Percentiles rank a stretch among this genome's conserved stretches.
phyloP scores from a whole-genome alignment of 1,284 basidiomycete species.

The Farysia itapuensis region DNA sequence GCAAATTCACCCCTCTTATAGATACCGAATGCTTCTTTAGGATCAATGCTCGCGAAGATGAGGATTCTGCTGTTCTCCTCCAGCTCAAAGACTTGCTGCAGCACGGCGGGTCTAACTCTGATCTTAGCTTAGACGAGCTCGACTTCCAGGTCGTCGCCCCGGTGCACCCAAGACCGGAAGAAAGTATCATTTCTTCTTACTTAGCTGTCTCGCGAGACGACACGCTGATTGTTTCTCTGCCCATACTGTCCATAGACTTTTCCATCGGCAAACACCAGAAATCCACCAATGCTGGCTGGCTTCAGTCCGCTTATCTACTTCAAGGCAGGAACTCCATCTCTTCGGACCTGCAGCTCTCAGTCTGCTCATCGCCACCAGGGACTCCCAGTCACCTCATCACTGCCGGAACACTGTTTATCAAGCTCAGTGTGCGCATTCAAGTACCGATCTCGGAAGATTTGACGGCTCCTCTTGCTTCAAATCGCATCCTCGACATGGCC shows the following conservation, averaged over 20 bases:
- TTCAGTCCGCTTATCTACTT: constrained; percentile 4
- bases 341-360: constrained; percentile 1
- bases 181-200: constrained; percentile 6
- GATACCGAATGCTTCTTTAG: constrained; percentile 17
- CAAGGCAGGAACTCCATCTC: background rate
- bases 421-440: constrained; percentile 7
- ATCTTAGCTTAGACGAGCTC: background rate
- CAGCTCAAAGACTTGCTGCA: constrained; percentile 6
- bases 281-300: constrained; percentile 30
- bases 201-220: constrained; percentile 1
- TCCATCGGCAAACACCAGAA: constrained; percentile 1
- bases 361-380: constrained; percentile 3
- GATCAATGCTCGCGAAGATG: constrained; percentile 8
- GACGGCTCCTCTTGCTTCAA: constrained; percentile 1
- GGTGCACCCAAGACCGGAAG: background rate
- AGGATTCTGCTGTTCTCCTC: constrained; percentile 6
- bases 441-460: constrained; percentile 1
- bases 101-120: background rate
- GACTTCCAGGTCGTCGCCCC: background rate
- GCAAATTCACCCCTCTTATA: constrained; percentile 1
- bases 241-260: constrained; percentile 1
- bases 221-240: constrained; percentile 4
- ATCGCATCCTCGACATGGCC: constrained; percentile 23
- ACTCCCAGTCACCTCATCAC: constrained; percentile 5
- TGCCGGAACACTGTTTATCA: constrained; percentile 20